A percentile compares a stretch with the other conserved stretches of the same genome.
Evolutionary conservation across 73 alveolate species (phyloP).

Genomic region (Tetrahymena thermophila): DNA sequence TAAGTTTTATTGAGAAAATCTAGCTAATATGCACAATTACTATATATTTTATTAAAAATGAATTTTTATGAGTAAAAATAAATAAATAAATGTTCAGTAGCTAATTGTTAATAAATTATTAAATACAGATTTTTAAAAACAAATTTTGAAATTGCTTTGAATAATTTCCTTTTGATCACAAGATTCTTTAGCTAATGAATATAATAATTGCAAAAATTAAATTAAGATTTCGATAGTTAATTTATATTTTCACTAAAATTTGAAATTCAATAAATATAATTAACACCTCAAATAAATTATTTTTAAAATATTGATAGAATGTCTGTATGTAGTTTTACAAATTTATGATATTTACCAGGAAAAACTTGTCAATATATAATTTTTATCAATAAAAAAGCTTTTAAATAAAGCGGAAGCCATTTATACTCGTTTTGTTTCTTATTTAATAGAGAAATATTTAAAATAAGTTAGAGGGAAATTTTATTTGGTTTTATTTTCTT

Average conservation of each 20-base stretch:
- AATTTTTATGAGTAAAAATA: neutral
- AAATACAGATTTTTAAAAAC: neutral
- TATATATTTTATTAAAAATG: neutral
- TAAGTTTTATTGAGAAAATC: neutral
- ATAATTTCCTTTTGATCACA: neutral
- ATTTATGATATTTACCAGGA: no score
- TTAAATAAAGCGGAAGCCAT: neutral
- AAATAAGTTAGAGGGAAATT: slow-evolving; percentile 1
- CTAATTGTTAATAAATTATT: neutral
- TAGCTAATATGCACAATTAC: neutral
- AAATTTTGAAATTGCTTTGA: neutral
- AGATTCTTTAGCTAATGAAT: neutral
- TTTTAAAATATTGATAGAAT: neutral
- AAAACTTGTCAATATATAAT: neutral
- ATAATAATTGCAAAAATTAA: neutral
- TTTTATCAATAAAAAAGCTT: no score
- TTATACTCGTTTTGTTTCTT: neutral
- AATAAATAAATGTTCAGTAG: neutral
- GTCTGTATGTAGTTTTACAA: neutral
- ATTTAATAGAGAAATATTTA: neutral
- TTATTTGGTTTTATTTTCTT: neutral
- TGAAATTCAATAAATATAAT: neutral
- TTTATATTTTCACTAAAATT: neutral
- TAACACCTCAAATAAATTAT: neutral
- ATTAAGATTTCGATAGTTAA: neutral